These are phyloP conservation scores for Debaryomyces sp. DNA, from an alignment of 1,139 yeast species.

Conservation along the genomic window DNA sequence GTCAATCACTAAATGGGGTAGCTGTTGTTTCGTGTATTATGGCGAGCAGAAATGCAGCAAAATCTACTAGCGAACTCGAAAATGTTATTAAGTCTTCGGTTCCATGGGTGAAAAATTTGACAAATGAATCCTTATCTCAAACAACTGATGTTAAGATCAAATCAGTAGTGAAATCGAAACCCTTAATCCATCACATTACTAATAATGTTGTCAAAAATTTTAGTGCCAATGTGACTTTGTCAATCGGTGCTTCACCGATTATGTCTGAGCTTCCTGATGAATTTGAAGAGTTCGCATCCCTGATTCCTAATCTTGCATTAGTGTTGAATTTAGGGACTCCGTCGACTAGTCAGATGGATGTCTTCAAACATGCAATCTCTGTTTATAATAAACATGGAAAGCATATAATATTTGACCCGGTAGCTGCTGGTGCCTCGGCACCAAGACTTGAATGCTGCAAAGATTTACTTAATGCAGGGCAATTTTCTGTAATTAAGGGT, in stretches of 20 bases:
- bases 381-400: conserved; percentile 59
- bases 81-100: conserved; percentile 18
- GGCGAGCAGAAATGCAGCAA: conserved; percentile 62
- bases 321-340: conserved; percentile 83
- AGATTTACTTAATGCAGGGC: conserved; percentile 57
- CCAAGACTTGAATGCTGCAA: conserved; percentile 55
- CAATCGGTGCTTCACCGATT: conserved; percentile 85
- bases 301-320: conserved; percentile 54
- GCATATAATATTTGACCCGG: conserved; percentile 86
- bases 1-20: conserved; percentile 66
- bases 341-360: conserved; percentile 40
- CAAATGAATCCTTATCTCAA: conserved; percentile 16
- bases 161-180: conserved; percentile 25
- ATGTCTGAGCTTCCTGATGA: conserved; percentile 84
- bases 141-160: conserved; percentile 12
- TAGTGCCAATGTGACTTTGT: conserved; percentile 86
- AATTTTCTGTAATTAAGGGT: conserved; percentile 77
- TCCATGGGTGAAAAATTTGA: conserved; percentile 6
- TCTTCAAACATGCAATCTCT: conserved; percentile 54
- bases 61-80: conserved; percentile 47
- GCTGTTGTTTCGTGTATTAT: conserved; percentile 88
- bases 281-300: conserved; percentile 63
- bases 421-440: conserved; percentile 83
- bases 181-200: conserved; percentile 86
- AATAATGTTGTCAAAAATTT: conserved; percentile 88